Conservation (phyloP, 1,284 basidiomycete genomes). For the Apiotrichum mycotoxinovorans region DNA sequence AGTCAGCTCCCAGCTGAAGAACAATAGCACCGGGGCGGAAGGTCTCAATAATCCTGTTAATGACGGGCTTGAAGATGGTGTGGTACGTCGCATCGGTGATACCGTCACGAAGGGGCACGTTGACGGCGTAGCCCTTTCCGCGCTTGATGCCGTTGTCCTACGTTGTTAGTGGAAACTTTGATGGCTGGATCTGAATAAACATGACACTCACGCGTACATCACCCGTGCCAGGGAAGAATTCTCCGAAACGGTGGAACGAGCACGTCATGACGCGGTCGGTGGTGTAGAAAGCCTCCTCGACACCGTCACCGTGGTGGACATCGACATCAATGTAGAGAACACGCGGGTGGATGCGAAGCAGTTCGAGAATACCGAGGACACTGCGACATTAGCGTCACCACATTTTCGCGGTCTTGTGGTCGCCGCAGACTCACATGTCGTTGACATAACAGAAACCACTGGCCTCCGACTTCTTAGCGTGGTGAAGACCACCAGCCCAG, state of each 20-base stretch:
- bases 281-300: conserved; percentile 98
- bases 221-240: conserved; percentile 95
- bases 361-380: conserved; percentile 82
- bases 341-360: conserved; percentile 69
- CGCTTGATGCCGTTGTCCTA: conserved; percentile 80
- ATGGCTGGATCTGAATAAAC: too few relatives aligned
- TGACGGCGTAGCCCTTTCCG: conserved; percentile 87
- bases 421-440: conserved; percentile 51
- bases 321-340: conserved; percentile 98
- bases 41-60: conserved; percentile 83
- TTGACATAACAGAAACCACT: conserved; percentile 98
- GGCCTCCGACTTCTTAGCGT: conserved; percentile 96
- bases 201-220: conserved; percentile 56
- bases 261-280: conserved; percentile 95
- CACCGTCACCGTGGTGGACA: conserved; percentile 96
- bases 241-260: conserved; percentile 93
- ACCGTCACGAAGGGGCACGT: conserved; percentile 91
- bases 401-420: conserved; percentile 1
- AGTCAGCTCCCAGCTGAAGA: conserved; percentile 94
- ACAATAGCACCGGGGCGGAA: conserved; percentile 86
- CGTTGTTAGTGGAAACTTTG: background rate
- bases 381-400: conserved; percentile 51
- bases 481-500: conserved; percentile 96
- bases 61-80: conserved; percentile 84
- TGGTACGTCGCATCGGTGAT: conserved; percentile 73